phyloP scores from a whole-genome alignment of 2,329 filamentous ascomycete species.

The Cladosporium austrohemisphaericum region DNA sequence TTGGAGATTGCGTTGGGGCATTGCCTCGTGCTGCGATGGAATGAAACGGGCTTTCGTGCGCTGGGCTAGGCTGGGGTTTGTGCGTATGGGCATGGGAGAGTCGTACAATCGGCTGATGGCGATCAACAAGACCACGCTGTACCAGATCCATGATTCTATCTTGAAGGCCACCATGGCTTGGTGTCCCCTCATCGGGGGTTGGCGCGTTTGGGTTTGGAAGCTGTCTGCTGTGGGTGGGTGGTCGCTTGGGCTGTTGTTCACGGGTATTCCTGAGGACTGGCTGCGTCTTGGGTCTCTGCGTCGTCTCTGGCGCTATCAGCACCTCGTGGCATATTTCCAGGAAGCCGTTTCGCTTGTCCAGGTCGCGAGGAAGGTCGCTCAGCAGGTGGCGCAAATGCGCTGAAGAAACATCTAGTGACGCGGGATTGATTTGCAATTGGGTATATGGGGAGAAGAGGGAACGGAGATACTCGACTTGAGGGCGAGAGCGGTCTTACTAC shows the following conservation, averaged over 20 bases:
- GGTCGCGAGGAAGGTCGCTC: conserved; percentile 10
- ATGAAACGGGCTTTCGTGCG: not conserved
- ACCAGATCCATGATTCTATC: conserved; percentile 49
- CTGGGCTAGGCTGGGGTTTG: not conserved
- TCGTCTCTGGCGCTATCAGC: conserved; percentile 17
- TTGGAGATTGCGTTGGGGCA: not conserved
- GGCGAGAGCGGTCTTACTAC: conserved; percentile 11
- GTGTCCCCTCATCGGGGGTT: not conserved
- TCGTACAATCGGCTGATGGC: conserved; percentile 42
- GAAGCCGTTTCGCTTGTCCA: conserved; percentile 6
- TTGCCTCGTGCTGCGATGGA: not conserved
- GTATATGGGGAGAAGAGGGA: not conserved
- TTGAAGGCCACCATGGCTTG: conserved; percentile 34
- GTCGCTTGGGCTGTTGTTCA: conserved; percentile 4
- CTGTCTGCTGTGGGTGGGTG: conserved; percentile 8
- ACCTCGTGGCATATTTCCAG: conserved; percentile 17
- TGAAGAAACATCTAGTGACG: conserved; percentile 6
- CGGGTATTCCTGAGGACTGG: conserved; percentile 12
- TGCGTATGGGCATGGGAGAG: not conserved
- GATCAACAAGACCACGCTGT: conserved; percentile 38
- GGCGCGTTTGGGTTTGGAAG: conserved; percentile 7
- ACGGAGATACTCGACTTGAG: not conserved
- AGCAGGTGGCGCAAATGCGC: not conserved
- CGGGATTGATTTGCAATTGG: not conserved
- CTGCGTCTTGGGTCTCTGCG: conserved; percentile 15